Base-by-base conservation (phyloP, 768 basidiomycete species). In the Termitomyces bulborhizus region DNA sequence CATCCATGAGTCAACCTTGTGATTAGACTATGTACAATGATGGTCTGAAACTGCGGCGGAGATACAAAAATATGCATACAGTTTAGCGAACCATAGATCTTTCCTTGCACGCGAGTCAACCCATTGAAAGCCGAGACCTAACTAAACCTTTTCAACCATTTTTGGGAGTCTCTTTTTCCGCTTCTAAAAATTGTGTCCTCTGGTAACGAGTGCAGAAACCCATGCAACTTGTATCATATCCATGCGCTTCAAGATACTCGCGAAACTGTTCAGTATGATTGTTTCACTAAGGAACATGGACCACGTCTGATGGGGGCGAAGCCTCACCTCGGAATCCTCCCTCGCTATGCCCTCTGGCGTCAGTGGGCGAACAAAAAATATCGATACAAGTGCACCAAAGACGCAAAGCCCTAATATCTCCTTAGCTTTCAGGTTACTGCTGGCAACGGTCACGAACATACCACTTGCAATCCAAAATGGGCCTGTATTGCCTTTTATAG, bases 401-500 rank as follows among this genome's bases (percentile, higher is more conserved):
- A 60, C 21, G n/a, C 51, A 56, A 27, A 60, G 55, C 15, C 55
- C 59, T 60, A 18, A 2, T 5, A 11, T 13, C 13, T 13, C 16
- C n/a, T 9, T 29, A 24, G 51, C 0, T 7, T n/a, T 32, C 24
- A 11, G 45, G 16, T 46, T 34, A n/a, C 26, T 24, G 12, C 26
- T 9, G 41, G 11, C 6, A 36, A n/a, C n/a, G 39, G 24, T 40
- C 26, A 46, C 4, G 8, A 16, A 39, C 59, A 24, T 56, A 75
- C 84, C 86, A 60, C 87, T 88, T 16, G 78, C 90, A 57, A 92
- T 67, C 88, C 86, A 92, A 78, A 92, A 92, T 5, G 90, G 90
- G 8, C 90, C 90, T 0, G 91, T 92, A 65, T 87, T 84, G 46
- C 84, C 87, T 52, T 73, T 75, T 36, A 71, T 67, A 21, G 80